Evolutionary conservation across 805 yeast species (phyloP).

Genomic region (Wickerhamomyces rabaulensis): DNA sequence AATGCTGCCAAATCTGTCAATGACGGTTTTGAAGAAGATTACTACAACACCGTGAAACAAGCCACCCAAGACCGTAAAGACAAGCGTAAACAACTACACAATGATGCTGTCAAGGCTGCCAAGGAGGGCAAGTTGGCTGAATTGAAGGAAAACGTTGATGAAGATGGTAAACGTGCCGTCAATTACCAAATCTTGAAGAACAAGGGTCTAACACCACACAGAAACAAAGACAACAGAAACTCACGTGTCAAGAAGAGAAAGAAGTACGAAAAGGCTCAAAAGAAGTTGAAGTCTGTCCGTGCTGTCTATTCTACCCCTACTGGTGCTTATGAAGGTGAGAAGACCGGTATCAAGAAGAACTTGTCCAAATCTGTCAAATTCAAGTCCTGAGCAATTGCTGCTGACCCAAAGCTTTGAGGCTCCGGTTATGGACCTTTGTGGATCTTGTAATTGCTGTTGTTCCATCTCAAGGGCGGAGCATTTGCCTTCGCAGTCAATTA

Average conservation of each 20-base stretch:
- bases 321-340: constrained; percentile 88
- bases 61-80: constrained; percentile 43
- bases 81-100: constrained; percentile 59
- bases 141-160: constrained; percentile 55
- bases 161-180: constrained; percentile 88
- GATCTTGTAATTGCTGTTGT: no score
- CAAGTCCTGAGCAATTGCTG: constrained; percentile 1
- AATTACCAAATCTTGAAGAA: constrained; percentile 93
- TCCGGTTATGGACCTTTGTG: no score
- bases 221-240: constrained; percentile 91
- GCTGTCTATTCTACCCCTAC: constrained; percentile 75
- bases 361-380: constrained; percentile 83
- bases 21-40: constrained; percentile 45
- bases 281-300: constrained; percentile 86
- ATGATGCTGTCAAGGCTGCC: constrained; percentile 69
- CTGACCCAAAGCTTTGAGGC: no score
- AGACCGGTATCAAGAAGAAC: constrained; percentile 96
- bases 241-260: constrained; percentile 97
- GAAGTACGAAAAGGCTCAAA: constrained; percentile 91
- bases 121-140: constrained; percentile 81
- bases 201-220: constrained; percentile 90
- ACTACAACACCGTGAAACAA: constrained; percentile 51
- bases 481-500: no score
- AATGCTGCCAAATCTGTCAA: constrained; percentile 35
- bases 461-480: no score